phyloP scores from a whole-genome alignment of 306 rosid genomes.

The Prunus armeniaca region DNA sequence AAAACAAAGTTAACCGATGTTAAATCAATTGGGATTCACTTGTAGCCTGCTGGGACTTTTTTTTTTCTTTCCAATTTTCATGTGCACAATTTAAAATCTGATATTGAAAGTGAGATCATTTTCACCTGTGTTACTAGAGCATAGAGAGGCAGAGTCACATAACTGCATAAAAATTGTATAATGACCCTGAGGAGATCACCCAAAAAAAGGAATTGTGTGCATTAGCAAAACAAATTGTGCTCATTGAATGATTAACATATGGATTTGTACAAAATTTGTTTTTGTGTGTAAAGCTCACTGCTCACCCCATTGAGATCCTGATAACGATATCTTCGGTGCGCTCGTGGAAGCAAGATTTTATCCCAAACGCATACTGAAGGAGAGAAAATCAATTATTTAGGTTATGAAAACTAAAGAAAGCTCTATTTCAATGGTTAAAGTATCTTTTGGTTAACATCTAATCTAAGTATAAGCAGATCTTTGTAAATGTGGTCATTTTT shows the following conservation, averaged over 20 bases:
- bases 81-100: too few relatives aligned
- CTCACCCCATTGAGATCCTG: constrained; percentile 62
- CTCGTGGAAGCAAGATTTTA: constrained; percentile 48
- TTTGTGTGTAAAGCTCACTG: constrained; percentile 29
- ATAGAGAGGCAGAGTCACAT: constrained; percentile 83
- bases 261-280: neutral
- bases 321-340: constrained; percentile 38
- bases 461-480: neutral
- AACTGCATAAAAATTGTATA: constrained; percentile 71
- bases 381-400: constrained; percentile 2
- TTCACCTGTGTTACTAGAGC: constrained; percentile 90
- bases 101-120: neutral
- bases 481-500: neutral
- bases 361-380: constrained; percentile 36
- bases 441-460: neutral
- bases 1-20: neutral
- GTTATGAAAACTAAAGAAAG: neutral
- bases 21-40: neutral
- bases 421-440: neutral
- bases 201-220: neutral
- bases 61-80: neutral
- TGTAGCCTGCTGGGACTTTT: too few relatives aligned
- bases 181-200: constrained; percentile 54
- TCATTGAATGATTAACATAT: neutral
- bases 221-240: neutral